Base-by-base conservation (phyloP, 208 protist species). In the Leishmania gerbilli region DNA sequence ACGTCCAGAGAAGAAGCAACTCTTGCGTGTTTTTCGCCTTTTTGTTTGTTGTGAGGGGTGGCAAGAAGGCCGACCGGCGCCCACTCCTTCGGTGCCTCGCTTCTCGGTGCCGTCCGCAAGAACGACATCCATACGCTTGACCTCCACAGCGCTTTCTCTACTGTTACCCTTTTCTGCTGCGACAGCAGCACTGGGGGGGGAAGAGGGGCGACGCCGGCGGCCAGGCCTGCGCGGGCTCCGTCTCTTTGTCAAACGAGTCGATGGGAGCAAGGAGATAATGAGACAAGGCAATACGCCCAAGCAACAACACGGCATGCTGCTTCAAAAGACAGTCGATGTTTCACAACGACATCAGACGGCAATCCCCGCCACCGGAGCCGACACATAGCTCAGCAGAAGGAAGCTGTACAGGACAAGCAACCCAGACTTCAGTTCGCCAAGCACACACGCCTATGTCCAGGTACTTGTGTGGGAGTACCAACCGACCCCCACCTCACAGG, bases 161-260 rank as follows among this genome's bases (percentile, higher is more conserved):
- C 8, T 15, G 13, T 19, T 40, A 17, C 31, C 13, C 40, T 31
- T 40, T 67, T 15, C 13, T 24, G 7, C 60, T 60, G 13, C 13
- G 3, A 6, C 62, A 31, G 27, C 17, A 45, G 49, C 4, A n/a
- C 24, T 37, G 34, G 34, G 1, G n/a, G 15, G 4, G 47, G 49
- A 2, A 21, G 1, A 31, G 31, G 8, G n/a, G 49, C 27, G 27
- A 37, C 27, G 72, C 3, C 34, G 40, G 37, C n/a, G 75, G 8
- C 15, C 34, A 67, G 42, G 56, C 27, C 58, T 13, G 6, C 31
- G 81, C 34, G 77, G 24, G 71, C 40, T 71, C 75, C 8, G 45
- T 82, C 60, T 82, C 88, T 71, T 90, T 84, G 74, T 88, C 90
- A 71, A 90, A 90, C 71, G 77, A 84, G 67, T 92, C 87, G 27